Base-by-base conservation (phyloP, 306 rosid species). In the Cucurbita maxima region DNA sequence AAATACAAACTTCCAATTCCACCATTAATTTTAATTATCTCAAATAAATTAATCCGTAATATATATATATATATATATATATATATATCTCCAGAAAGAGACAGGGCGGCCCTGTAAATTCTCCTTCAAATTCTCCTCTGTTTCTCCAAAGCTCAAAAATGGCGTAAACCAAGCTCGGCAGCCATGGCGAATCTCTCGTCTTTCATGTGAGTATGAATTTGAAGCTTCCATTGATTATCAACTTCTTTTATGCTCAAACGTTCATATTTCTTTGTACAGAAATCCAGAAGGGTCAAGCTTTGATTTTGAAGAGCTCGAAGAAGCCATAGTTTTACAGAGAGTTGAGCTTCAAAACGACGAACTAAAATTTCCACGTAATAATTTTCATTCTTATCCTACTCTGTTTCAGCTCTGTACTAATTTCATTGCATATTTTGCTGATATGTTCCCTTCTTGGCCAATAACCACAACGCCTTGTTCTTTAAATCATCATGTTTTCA, bases 381-480 rank as follows among this genome's bases (percentile, higher is more conserved):
- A 3, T 30, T 30, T 30, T 30, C 3, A 30, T 71, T 76, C 85
- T 77, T 82, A 76, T 78, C 74, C 76, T 74, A 38, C 71, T 75
- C 77, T 72, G 79, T 85, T 81, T 88, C 84, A 0, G 30, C 83
- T 83, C 88, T 78, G 77, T 83, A 84, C 95, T 81, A 89, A 85
- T 82, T 80, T 79, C 73, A 72, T 80, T 83, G 84, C 97, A 89
- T 96, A 91, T 84, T 89, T 90, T 76, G 85, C 80, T 80, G 99
- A 95, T 81, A 95, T 95, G 92, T 95, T 95, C 82, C 99, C 99
- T 80, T 87, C 99, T 30, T 91, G 99, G 97, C 99, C 99, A 84
- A 88, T 89, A 78, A 30, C 34, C 34, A 30, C 34, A 30, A 30
- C 34, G 34, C 34, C 34, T 3, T 30, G 90, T 82, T 84, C 91